Evolutionary conservation across 2,329 filamentous ascomycete genomes (phyloP), one percentile per base, ranked within the genome.

Genomic region (Cladosporium sp.): DNA sequence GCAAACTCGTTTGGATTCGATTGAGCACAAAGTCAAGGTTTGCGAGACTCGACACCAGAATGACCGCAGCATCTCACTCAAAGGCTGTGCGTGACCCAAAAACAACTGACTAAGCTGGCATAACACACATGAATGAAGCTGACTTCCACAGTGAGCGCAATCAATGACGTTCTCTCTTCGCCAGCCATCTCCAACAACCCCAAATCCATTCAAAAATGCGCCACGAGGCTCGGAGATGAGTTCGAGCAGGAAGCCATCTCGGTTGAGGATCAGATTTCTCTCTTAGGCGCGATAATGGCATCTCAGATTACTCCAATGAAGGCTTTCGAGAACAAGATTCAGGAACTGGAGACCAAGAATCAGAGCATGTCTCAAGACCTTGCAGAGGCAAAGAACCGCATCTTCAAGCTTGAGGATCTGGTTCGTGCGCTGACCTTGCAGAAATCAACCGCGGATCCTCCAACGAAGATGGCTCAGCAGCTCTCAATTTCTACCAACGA

Each of bases 361-460:
- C 9, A 18, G 38, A 16, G 3, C 22, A 28, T 7, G 22, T 28
- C 22, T 28, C 5, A 28, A 5, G 42, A 50, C 1, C 44, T 49
- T 9, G 46, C 58, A 7, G 48, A 53, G 2, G 32, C 38, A 11
- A 42, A 46, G 19, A 38, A 37, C 10, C 53, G 56, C 13, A 41
- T 63, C 9, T 46, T 44, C 4, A 54, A 53, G n/a, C 57, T 62
- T 14, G 58, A 60, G 28, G 58, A 57, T 40, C 57, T 59, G 28
- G 50, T 64, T 7, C 58, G 60, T 9, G 46, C 46, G 31, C 56
- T 64, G 33, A 60, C 61, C 10, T n/a, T 50, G 19, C 57, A 60
- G 45, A 42, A 37, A 5, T 43, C 46, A 32, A 34, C n/a, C n/a
- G 35, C 44, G n/a, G 18, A 10, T 32, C 40, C 9, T 5, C 53